Evolutionary conservation across 2,329 filamentous ascomycete species (phyloP).

Genomic region (Fusarium falciforme): DNA sequence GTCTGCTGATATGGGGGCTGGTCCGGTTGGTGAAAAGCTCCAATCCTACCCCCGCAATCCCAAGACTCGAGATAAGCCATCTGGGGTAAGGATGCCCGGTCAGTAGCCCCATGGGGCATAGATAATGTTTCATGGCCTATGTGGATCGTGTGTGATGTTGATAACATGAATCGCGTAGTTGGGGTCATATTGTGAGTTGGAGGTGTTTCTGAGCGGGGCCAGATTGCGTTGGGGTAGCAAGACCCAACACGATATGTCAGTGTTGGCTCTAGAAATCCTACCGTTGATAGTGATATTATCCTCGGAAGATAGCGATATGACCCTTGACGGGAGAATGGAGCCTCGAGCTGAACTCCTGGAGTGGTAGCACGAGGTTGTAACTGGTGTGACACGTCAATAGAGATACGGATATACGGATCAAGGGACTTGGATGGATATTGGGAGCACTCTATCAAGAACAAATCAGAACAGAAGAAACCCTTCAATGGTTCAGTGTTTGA

Average conservation of each 20-base stretch:
- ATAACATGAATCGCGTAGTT: background rate
- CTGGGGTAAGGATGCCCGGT: constrained; percentile 13
- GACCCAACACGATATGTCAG: accelerated
- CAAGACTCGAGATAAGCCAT: constrained; percentile 21
- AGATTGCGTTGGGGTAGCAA: background rate
- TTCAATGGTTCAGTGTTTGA: background rate
- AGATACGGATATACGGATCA: background rate
- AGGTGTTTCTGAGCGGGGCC: background rate
- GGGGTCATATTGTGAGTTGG: background rate
- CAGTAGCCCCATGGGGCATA: constrained; percentile 1
- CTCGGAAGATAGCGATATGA: background rate
- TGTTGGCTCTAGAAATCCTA: background rate
- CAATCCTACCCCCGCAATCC: background rate
- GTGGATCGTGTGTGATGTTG: background rate
- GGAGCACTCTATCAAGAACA: background rate
- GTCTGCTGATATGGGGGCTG: background rate
- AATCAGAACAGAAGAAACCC: background rate
- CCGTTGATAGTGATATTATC: background rate
- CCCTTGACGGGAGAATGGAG: background rate
- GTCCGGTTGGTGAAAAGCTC: background rate
- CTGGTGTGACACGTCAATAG: background rate
- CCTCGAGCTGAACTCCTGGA: background rate
- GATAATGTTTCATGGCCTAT: background rate
- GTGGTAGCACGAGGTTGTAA: background rate
- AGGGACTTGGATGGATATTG: background rate